A percentile compares a stretch with the other conserved stretches of the same genome.
phyloP scores from a whole-genome alignment of 331 rosid species.

The Erythrophleum ivorense region DNA sequence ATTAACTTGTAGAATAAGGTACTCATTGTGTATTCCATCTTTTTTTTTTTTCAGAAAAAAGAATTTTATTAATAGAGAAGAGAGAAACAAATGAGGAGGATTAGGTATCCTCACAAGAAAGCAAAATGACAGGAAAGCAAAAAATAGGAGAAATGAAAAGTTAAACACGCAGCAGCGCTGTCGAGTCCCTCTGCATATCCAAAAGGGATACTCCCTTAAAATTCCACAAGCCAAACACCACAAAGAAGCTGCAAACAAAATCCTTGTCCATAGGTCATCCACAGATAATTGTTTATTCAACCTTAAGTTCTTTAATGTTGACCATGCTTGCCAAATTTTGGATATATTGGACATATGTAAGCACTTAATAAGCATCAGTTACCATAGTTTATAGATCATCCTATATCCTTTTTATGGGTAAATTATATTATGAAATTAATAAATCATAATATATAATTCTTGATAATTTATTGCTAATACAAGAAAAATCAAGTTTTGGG shows the following conservation, averaged over 20 bases:
- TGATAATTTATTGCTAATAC: slow-evolving; percentile 9
- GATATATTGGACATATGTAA: not conserved
- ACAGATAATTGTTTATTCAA: not conserved
- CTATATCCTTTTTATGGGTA: not conserved
- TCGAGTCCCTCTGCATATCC: not conserved
- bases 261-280: not conserved
- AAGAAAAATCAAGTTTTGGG: not conserved
- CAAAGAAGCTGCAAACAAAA: not conserved
- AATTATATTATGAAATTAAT: not conserved
- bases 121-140: not conserved
- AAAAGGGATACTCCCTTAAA: too few relatives aligned
- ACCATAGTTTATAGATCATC: not conserved
- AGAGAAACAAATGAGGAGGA: not conserved
- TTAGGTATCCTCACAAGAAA: not conserved
- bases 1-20: not conserved
- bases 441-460: not conserved
- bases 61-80: not conserved
- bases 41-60: not conserved
- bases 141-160: not conserved
- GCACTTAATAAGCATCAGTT: not conserved
- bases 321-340: not conserved
- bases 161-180: not conserved
- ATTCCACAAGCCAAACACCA: not conserved
- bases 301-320: not conserved
- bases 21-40: not conserved